Percentiles rank a stretch among this genome's conserved stretches.
These are phyloP conservation scores for Melastoma malabathricum DNA, from an alignment of 345 rosid genomes.

Conservation along the genomic window DNA sequence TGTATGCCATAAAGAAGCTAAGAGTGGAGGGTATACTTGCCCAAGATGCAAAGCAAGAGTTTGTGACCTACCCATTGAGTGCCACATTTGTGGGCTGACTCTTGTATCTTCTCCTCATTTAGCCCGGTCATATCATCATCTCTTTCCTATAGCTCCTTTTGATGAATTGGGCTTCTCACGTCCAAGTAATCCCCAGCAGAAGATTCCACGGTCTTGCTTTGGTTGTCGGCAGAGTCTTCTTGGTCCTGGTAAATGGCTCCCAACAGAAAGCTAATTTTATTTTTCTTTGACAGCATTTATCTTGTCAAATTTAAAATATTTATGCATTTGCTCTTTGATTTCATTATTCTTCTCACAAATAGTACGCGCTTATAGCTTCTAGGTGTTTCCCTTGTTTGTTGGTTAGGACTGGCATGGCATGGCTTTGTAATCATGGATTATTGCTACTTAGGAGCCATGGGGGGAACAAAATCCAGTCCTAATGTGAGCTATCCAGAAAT, in stretches of 20 bases:
- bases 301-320: too few species aligned
- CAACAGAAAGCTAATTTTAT: not conserved
- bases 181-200: slow-evolving; percentile 22
- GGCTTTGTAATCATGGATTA: too few species aligned
- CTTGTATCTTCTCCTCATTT: slow-evolving; percentile 94
- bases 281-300: not conserved
- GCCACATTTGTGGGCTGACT: slow-evolving; percentile 71
- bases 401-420: too few species aligned
- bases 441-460: too few species aligned
- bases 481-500: slow-evolving; percentile 3
- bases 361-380: too few species aligned
- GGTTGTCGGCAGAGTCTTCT: slow-evolving; percentile 76
- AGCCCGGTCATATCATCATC: slow-evolving; percentile 93
- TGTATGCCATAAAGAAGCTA: slow-evolving; percentile 83
- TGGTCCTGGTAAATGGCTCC: slow-evolving; percentile 31
- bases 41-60: slow-evolving; percentile 90
- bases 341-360: too few species aligned
- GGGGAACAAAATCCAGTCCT: too few species aligned
- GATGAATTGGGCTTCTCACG: slow-evolving; percentile 41
- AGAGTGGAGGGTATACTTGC: slow-evolving; percentile 75
- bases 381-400: too few species aligned
- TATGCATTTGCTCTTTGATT: too few species aligned
- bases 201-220: slow-evolving; percentile 40
- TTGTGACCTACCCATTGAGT: slow-evolving; percentile 85
- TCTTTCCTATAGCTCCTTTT: slow-evolving; percentile 80